These are phyloP conservation scores for Lipomyces japonicus DNA, from an alignment of 805 yeast species.

Conservation along the genomic window DNA sequence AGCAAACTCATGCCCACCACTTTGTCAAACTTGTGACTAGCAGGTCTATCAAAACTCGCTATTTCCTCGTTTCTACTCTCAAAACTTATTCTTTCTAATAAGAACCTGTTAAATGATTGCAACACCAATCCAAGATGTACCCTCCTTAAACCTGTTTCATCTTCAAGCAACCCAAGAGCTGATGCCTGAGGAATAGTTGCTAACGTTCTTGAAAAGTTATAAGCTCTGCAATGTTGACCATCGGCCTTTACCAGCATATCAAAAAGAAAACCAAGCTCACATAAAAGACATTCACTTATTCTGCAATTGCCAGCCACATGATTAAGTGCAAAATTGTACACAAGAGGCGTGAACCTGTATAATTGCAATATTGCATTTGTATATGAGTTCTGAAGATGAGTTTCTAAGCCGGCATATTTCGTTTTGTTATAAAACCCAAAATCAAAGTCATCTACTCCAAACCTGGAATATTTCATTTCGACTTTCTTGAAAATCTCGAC, in stretches of 20 bases:
- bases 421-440: constrained; percentile 80
- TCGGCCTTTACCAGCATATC: constrained; percentile 86
- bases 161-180: constrained; percentile 51
- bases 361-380: constrained; percentile 77
- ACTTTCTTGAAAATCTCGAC: constrained; percentile 53
- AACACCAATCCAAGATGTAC: constrained; percentile 35
- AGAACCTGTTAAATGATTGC: constrained; percentile 56
- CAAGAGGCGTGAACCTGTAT: constrained; percentile 68
- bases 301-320: constrained; percentile 55
- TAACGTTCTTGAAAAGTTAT: constrained; percentile 65
- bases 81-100: constrained; percentile 51
- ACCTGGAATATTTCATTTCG: constrained; percentile 76
- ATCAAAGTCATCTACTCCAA: constrained; percentile 93
- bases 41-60: constrained; percentile 6
- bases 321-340: constrained; percentile 61
- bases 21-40: background rate
- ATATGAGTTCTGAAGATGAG: constrained; percentile 73
- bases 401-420: constrained; percentile 76
- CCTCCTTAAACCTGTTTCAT: constrained; percentile 34
- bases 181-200: constrained; percentile 50
- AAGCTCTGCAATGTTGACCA: constrained; percentile 74
- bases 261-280: constrained; percentile 82
- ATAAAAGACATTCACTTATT: constrained; percentile 48
- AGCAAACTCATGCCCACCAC: constrained; percentile 28
- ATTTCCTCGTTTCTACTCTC: constrained; percentile 40